Conservation (phyloP, 202 grass and related monocot species). For the Setaria viridis region DNA sequence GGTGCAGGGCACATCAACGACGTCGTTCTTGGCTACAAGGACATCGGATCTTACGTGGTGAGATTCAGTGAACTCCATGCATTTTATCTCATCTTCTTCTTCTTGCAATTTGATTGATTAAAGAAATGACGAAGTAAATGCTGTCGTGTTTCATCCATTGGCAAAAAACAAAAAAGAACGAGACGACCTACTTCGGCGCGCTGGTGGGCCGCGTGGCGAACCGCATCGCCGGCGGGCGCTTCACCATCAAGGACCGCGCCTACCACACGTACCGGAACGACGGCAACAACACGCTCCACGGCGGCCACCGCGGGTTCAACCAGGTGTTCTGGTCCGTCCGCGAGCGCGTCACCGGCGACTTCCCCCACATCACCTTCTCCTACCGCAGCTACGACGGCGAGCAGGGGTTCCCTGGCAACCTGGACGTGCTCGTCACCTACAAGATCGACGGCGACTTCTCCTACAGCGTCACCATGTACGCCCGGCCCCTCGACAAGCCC, state of each 20-base stretch:
- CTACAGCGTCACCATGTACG: constrained; percentile 79
- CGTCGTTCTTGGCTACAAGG: constrained; percentile 83
- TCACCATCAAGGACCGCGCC: constrained; percentile 51
- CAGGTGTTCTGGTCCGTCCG: constrained; percentile 79
- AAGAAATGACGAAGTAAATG: neutral
- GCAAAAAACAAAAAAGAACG: constrained; percentile 45
- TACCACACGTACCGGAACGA: constrained; percentile 74
- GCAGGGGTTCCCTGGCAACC: constrained; percentile 77
- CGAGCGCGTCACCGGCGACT: constrained; percentile 65
- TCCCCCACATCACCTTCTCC: constrained; percentile 86
- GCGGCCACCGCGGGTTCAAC: constrained; percentile 86
- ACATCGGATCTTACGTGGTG: constrained; percentile 72
- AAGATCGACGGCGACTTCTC: constrained; percentile 77
- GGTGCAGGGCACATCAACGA: constrained; percentile 74
- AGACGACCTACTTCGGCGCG: constrained; percentile 82
- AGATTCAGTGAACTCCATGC: neutral
- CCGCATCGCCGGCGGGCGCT: constrained; percentile 72
- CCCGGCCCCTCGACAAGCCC: constrained; percentile 53
- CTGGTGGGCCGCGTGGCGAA: constrained; percentile 90
- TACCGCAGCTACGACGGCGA: constrained; percentile 95
- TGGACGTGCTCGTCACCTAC: constrained; percentile 86
- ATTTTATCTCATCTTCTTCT: neutral
- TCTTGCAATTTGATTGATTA: neutral
- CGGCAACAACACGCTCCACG: constrained; percentile 85
- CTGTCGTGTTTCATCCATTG: neutral